Percentiles rank a stretch among this genome's conserved stretches.
Conservation (phyloP, 208 protist species). For the Leishmania martiniquensis region DNA sequence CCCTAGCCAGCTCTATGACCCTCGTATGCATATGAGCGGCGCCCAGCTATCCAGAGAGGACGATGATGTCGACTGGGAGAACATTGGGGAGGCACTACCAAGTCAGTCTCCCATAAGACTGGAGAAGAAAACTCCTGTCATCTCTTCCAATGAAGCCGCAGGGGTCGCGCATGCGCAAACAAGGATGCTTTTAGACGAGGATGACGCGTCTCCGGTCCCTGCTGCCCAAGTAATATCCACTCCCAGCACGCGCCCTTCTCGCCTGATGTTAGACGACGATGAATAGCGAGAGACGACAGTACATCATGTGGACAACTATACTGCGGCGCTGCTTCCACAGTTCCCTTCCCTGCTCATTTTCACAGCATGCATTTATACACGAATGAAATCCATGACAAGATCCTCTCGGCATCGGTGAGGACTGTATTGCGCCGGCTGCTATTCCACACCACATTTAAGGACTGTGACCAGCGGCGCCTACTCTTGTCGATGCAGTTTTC, state of each 20-base stretch:
- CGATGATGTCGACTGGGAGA: slow-evolving; percentile 43
- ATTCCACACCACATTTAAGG: not conserved
- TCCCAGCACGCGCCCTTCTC: not conserved
- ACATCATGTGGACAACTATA: not conserved
- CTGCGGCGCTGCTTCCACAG: no score
- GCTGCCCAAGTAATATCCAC: not conserved
- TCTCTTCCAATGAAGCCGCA: not conserved
- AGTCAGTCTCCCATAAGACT: not conserved
- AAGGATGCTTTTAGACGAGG: slow-evolving; percentile 26
- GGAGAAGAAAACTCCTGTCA: not conserved
- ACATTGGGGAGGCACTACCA: slow-evolving; percentile 34
- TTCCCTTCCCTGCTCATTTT: not conserved
- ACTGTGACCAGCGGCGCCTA: not conserved
- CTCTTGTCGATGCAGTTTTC: not conserved
- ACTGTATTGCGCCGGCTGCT: not conserved
- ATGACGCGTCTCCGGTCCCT: not conserved
- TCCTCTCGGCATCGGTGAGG: not conserved
- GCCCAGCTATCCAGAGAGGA: not conserved
- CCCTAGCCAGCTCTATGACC: slow-evolving; percentile 40
- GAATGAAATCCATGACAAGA: not conserved
- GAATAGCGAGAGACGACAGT: not conserved
- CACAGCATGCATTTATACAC: not conserved
- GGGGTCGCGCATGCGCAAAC: not conserved
- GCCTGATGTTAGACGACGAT: slow-evolving; percentile 24
- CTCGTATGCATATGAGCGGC: slow-evolving; percentile 20